Base-by-base conservation (phyloP, 1,284 basidiomycete species). In the Cryptococcus sp. region DNA sequence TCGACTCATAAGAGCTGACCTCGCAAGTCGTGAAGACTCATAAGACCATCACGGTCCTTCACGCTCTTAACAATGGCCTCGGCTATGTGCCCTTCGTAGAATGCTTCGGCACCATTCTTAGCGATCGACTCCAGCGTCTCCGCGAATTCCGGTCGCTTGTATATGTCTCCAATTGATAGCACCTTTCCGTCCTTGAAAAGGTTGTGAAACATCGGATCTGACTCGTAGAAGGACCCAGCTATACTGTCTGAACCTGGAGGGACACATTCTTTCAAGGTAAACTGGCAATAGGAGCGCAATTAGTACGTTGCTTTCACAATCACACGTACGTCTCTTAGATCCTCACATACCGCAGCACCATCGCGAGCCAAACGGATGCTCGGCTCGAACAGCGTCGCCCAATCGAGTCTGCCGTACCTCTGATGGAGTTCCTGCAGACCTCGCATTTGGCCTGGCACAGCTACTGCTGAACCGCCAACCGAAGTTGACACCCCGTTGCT, bases 331-430 rank as follows among this genome's bases (percentile, higher is more conserved):
- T 57, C 58, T 51, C 52, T 67, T 47, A 70, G 58, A 55, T 79
- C 75, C 35, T 52, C 50, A 16, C 59, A 60, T 41, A 77, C 63
- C n/a, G 91, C 91, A 70, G 93, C 88, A 1, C 86, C 89, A 50
- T 85, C 84, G 30, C 63, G 43, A 4, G 70, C 65, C 0, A 73
- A 47, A 5, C 42, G 19, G 19, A 73, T 68, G 10, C 55, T 57
- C 15, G 62, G 63, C 25, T 57, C 48, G n/a, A 75, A 58, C 10
- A 71, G 54, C 17, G 55, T 52, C 3, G 23, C 25, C 73, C 71
- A 75, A 15, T 61, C 35, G 20, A 72, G 54, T 22, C 19, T n/a
- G 1, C 73, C 73, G 50, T 69, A 63, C 22, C 39, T 47, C 35
- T 57, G 15, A 50, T 75, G 73, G 17, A 75, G 58, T 45, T 55